Evolutionary conservation across 208 protist species (phyloP).

Genomic region (Leishmania tropica): DNA sequence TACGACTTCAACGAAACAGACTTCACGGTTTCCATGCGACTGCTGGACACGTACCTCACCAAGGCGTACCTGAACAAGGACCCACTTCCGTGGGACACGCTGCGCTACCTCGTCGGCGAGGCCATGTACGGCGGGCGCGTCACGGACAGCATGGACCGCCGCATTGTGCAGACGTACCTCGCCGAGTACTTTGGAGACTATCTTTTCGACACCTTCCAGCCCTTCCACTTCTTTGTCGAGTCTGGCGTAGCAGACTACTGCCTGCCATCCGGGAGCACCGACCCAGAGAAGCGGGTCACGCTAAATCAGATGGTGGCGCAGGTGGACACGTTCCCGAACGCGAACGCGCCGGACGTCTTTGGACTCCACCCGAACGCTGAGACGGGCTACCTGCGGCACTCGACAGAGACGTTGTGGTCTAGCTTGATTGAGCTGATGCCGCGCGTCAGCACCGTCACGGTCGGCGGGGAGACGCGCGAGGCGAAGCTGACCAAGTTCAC

Average conservation of each 20-base stretch:
- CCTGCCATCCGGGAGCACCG: slow-evolving; percentile 83
- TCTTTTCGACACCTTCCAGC: slow-evolving; percentile 99
- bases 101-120: slow-evolving; percentile 99
- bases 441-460: slow-evolving; percentile 53
- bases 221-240: slow-evolving; percentile 97
- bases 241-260: slow-evolving; percentile 88
- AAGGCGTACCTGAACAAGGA: slow-evolving; percentile 96
- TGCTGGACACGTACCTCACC: slow-evolving; percentile 97
- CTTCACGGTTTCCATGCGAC: slow-evolving; percentile 97
- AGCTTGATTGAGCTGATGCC: slow-evolving; percentile 98
- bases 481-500: slow-evolving; percentile 89
- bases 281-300: slow-evolving; percentile 67
- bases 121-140: slow-evolving; percentile 99
- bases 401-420: slow-evolving; percentile 94
- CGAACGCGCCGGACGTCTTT: slow-evolving; percentile 98
- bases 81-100: slow-evolving; percentile 98
- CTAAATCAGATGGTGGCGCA: slow-evolving; percentile 88
- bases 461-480: slow-evolving; percentile 84
- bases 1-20: slow-evolving; percentile 99
- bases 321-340: slow-evolving; percentile 94
- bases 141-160: slow-evolving; percentile 97
- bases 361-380: slow-evolving; percentile 99
- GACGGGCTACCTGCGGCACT: slow-evolving; percentile 96
- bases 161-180: slow-evolving; percentile 98
- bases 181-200: slow-evolving; percentile 99